Base-by-base conservation (phyloP, 768 basidiomycete genomes). In the Tylopilus plumbeoviolaceoides region DNA sequence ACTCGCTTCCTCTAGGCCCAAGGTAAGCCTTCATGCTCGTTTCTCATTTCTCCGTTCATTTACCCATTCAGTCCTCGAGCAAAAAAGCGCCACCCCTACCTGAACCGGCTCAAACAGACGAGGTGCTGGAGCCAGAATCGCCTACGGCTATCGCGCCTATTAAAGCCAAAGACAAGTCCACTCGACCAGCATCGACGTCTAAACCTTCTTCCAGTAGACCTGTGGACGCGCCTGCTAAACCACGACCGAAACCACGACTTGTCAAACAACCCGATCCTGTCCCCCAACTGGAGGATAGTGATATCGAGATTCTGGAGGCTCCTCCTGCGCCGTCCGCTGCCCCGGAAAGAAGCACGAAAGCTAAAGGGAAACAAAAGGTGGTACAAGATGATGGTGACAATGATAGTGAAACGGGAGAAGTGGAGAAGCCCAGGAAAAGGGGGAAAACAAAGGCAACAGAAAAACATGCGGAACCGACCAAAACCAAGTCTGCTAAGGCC, bases 301-400 rank as follows among this genome's bases (percentile, higher is more conserved):
- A 74, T 11, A 55, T 73, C 6, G 67, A 72, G 47, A 53, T 69
- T 14, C 48, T 68, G 7, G 59, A 51, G 3, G 33, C 43, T 36
- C 58, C 51, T 7, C 57, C 61, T 2, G 53, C 48, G 40, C 42
- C 50, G 3, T 33, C 52, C 15, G 55, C 57, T 36, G 65, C 59
- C 31, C 62, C 58, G n/a, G 65, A 60, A 28, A 62, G 47, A 55
- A 54, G 55, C 28, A 38, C 57, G 23, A 73, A 71, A 44, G 54
- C 49, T 12, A 74, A 71, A 55, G 73, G 72, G 1, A 81, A 79
- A 56, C 70, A 72, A 44, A 77, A 72, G 51, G 70, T 51, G 7
- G 28, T 21, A 36, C 63, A 58, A 1, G 56, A 59, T 7, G 66
- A 53, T 45, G 60, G 53, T 4, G 49, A 43, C 7, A 52, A 56